Percentiles rank a stretch among this genome's conserved stretches.
Evolutionary conservation across 2,329 filamentous ascomycete species (phyloP).

Genomic region (Venturia carpophila): DNA sequence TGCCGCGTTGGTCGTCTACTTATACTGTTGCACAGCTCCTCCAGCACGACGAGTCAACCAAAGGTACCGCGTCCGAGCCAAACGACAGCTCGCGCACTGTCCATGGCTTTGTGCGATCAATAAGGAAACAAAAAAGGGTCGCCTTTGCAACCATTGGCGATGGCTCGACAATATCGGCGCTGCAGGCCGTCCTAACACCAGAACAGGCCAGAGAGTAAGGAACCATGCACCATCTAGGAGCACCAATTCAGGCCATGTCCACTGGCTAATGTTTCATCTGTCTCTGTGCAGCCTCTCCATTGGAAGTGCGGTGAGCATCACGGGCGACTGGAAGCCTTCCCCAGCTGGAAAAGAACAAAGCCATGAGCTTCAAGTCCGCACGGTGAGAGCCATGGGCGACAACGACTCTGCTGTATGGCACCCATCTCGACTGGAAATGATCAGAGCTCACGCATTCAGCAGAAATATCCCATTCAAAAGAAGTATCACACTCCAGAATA

Average conservation of each 20-base stretch:
- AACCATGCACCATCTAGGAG: background rate
- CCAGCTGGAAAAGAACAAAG: constrained; percentile 58
- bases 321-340: constrained; percentile 68
- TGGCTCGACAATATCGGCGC: constrained; percentile 68
- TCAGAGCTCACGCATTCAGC: constrained; percentile 16
- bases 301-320: constrained; percentile 70
- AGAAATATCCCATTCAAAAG: constrained; percentile 92
- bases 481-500: constrained; percentile 90
- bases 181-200: constrained; percentile 75
- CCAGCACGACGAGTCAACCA: background rate
- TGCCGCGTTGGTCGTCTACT: background rate
- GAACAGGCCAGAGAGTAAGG: constrained; percentile 64
- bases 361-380: constrained; percentile 70
- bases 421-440: background rate
- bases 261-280: background rate
- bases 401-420: constrained; percentile 65
- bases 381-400: constrained; percentile 62
- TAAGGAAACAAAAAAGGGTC: constrained; percentile 75
- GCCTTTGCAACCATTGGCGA: constrained; percentile 82
- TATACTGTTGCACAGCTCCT: constrained; percentile 12
- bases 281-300: constrained; percentile 59
- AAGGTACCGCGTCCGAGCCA: background rate
- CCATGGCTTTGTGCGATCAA: constrained; percentile 73
- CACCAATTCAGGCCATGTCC: background rate
- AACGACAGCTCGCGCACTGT: constrained; percentile 33